Conservation (phyloP, 2,329 filamentous ascomycete species). For the Dactylella cylindrospora region DNA sequence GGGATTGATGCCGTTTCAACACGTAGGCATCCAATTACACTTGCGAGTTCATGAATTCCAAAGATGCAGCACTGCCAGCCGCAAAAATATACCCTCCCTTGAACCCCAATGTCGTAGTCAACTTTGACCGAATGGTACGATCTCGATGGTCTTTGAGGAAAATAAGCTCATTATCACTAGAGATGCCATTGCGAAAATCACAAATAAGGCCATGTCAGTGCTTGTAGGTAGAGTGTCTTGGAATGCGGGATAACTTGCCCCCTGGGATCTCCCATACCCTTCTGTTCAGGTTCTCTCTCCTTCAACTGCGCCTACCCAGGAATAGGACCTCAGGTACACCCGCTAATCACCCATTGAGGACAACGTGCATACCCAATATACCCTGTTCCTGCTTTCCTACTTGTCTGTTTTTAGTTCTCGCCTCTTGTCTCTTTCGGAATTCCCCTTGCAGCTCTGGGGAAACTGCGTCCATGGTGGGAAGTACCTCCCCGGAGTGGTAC, state of each 20-base stretch:
- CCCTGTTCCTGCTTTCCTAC: conserved; percentile 5
- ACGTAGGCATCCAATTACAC: conserved; percentile 17
- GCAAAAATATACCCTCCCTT: conserved; percentile 23
- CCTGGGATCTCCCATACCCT: neutral
- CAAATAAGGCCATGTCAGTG: conserved; percentile 6
- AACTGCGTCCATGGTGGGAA: conserved; percentile 7
- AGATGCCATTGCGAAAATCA: conserved; percentile 10
- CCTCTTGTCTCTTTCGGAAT: conserved; percentile 1
- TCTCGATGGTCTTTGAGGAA: conserved; percentile 18
- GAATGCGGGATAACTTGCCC: conserved; percentile 21
- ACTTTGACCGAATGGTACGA: conserved; percentile 12
- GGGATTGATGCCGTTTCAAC: conserved; percentile 9
- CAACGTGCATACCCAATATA: neutral
- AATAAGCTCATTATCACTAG: conserved; percentile 3
- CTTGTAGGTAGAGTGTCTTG: conserved; percentile 4
- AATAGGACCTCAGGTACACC: conserved; percentile 44
- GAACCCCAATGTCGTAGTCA: conserved; percentile 29
- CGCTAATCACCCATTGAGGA: conserved; percentile 1
- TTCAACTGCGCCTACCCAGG: conserved; percentile 40
- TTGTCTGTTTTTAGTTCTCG: neutral
- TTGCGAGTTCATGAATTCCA: conserved; percentile 20
- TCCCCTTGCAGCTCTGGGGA: conserved; percentile 7
- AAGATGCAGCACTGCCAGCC: conserved; percentile 28
- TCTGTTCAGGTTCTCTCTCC: conserved; percentile 3
- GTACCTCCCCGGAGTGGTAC: conserved; percentile 33